Base-by-base conservation (phyloP, 345 rosid genomes). In the Rhodamnia argentea region DNA sequence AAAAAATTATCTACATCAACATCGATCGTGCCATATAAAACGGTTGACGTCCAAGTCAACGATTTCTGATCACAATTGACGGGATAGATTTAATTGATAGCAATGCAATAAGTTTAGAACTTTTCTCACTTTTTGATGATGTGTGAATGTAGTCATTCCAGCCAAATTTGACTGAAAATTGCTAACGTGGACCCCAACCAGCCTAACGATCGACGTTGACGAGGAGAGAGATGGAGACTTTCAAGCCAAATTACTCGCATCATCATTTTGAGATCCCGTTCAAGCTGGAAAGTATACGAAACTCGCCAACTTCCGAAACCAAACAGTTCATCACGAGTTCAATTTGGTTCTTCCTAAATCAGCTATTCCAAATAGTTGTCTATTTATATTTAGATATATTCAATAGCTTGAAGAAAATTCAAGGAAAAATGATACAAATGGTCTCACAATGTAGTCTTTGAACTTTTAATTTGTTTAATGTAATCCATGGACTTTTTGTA, bases 131-230 rank as follows among this genome's bases (percentile, higher is more conserved):
- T 62, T 62, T 7, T 7, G 10, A 62, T 0, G 4, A 62, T 27
- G 14, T 64, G 10, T 1, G 1, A 2, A 37, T 10, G 1, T 0
- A 5, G 0, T 32, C 13, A 0, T 32, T 5, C 9, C 0, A 5
- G 3, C 1, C 7, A 5, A 70, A 62, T 29, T 62, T 37, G 13
- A 6, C 0, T 1, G 0, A 0, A 70, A 1, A 10, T 70, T 70
- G 1, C 7, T 29, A 3, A 29, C 0, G 23, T 62, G 32, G 3
- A 62, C 0, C 3, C 2, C 7, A 0, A 37, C 1, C 0, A 3
- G 15, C 10, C 4, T 0, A 62, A 62, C 0, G 42, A 2, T 2
- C 0, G 0, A 10, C 10, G 1, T 0, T 0, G 3, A 64, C 12
- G 0, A 37, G 24, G 24, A 18, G 13, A 70, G 42, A 18, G 26